These are phyloP conservation scores for Peronosclerospora sorghi DNA, from an alignment of 352 stramenopile genomes.

Conservation along the genomic window DNA sequence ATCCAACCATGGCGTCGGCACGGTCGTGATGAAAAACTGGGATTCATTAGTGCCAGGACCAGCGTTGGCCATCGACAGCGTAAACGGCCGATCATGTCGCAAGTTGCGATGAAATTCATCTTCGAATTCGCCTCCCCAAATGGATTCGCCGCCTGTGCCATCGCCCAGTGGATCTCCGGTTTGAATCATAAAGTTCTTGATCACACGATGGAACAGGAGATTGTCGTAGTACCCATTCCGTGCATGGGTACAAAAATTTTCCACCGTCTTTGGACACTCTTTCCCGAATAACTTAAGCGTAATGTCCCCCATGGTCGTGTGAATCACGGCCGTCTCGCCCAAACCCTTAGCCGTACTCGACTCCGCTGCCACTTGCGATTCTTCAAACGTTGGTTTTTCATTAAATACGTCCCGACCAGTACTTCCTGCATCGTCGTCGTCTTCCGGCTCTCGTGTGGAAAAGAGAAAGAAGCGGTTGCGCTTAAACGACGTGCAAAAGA, in stretches of 20 bases:
- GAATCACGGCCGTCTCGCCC: constrained; percentile 84
- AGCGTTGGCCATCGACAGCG: constrained; percentile 98
- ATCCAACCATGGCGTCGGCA: constrained; percentile 95
- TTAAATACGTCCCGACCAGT: constrained; percentile 94
- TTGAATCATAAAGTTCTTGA: constrained; percentile 99
- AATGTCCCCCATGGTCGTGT: constrained; percentile 98
- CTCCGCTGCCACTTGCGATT: constrained; percentile 79
- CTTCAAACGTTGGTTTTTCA: constrained; percentile 93
- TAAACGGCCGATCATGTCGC: constrained; percentile 94
- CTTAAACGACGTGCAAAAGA: constrained; percentile 86
- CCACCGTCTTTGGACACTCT: constrained; percentile 90
- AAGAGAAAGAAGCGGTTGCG: constrained; percentile 96
- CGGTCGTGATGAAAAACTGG: constrained; percentile 98
- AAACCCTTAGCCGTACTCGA: constrained; percentile 49
- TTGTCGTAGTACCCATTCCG: constrained; percentile 98
- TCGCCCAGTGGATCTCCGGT: constrained; percentile 92
- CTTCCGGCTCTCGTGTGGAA: constrained; percentile 87
- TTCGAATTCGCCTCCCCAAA: constrained; percentile 98
- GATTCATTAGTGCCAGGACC: constrained; percentile 72
- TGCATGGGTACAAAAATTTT: constrained; percentile 97
- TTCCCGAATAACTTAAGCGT: constrained; percentile 93
- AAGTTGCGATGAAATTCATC: constrained; percentile 96
- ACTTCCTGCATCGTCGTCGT: constrained; percentile 46
- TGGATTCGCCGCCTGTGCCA: constrained; percentile 96
- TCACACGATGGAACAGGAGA: constrained; percentile 98